These are phyloP conservation scores for Laguncularia racemosa DNA, from an alignment of 345 rosid species.

Conservation along the genomic window DNA sequence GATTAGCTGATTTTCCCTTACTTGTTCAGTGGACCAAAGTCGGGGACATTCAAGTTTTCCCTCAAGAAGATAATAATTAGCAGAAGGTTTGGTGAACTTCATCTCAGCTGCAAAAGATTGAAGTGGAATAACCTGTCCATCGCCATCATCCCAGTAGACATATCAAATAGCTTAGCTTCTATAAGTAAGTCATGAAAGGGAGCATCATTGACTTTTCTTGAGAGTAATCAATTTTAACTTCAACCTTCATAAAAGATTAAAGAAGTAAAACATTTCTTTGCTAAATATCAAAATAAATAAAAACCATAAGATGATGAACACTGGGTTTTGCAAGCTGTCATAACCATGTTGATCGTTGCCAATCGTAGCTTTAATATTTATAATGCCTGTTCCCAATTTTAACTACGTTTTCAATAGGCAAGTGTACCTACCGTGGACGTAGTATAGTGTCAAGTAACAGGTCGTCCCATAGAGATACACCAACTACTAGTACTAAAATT, in stretches of 20 bases:
- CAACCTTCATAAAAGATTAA: constrained; percentile 47
- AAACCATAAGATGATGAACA: too few relatives aligned
- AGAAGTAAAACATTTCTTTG: neutral
- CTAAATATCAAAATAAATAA: neutral
- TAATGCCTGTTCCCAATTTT: too few relatives aligned
- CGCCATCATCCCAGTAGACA: constrained; percentile 48
- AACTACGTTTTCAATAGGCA: too few relatives aligned
- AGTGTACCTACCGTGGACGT: too few relatives aligned
- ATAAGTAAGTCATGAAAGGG: constrained; percentile 45
- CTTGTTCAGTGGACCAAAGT: constrained; percentile 96
- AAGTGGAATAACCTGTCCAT: constrained; percentile 32
- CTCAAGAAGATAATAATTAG: constrained; percentile 52
- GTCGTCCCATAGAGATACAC: too few relatives aligned
- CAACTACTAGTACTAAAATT: too few relatives aligned
- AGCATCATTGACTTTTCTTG: constrained; percentile 37
- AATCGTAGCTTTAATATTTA: too few relatives aligned
- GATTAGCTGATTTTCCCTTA: constrained; percentile 20
- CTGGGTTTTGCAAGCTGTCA: too few relatives aligned
- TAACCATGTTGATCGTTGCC: too few relatives aligned
- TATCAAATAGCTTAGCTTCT: constrained; percentile 76
- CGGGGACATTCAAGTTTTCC: constrained; percentile 73
- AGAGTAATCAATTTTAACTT: constrained; percentile 70
- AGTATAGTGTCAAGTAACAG: too few relatives aligned
- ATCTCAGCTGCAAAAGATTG: constrained; percentile 60
- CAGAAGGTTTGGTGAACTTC: constrained; percentile 35